Conservation (phyloP, 148 eudicot genomes). For the Rhododendron vialii region DNA sequence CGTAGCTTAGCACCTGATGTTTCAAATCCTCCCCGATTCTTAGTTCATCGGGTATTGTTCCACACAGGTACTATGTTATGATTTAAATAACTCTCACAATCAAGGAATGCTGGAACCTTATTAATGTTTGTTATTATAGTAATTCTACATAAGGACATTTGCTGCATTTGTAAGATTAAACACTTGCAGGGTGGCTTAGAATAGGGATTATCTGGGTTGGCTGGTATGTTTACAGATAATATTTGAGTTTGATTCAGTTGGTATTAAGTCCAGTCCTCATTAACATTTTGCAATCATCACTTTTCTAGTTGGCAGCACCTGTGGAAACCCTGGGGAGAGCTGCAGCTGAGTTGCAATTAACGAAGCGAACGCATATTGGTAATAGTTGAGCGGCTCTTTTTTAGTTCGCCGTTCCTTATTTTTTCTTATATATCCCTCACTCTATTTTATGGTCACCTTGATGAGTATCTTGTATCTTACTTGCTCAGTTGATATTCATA, state of each 20-base stretch:
- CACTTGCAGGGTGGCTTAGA: not conserved
- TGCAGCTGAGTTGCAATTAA: slow-evolving; percentile 79
- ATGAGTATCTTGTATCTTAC: not conserved
- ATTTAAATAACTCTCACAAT: not conserved
- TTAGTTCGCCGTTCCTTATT: not conserved
- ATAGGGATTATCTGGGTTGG: not conserved
- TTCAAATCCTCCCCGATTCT: not conserved
- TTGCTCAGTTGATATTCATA: not conserved
- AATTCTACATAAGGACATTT: not conserved
- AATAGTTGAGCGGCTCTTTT: not conserved
- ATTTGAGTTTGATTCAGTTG: not conserved
- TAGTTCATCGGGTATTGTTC: not conserved
- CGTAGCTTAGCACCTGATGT: not conserved
- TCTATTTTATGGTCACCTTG: not conserved
- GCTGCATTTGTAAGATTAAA: not conserved
- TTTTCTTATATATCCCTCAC: not conserved
- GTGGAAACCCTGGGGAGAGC: slow-evolving; percentile 68
- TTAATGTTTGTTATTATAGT: not conserved
- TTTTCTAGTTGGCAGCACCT: slow-evolving; percentile 78
- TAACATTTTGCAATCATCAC: not conserved
- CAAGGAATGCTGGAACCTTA: not conserved
- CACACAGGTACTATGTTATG: not conserved
- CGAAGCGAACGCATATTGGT: slow-evolving; percentile 76
- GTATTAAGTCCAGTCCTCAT: not conserved
- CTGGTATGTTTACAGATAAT: not conserved